A percentile compares a stretch with the other conserved stretches of the same genome.
Evolutionary conservation across 805 yeast species (phyloP).

Genomic region (Tetrapisispora fleetii): DNA sequence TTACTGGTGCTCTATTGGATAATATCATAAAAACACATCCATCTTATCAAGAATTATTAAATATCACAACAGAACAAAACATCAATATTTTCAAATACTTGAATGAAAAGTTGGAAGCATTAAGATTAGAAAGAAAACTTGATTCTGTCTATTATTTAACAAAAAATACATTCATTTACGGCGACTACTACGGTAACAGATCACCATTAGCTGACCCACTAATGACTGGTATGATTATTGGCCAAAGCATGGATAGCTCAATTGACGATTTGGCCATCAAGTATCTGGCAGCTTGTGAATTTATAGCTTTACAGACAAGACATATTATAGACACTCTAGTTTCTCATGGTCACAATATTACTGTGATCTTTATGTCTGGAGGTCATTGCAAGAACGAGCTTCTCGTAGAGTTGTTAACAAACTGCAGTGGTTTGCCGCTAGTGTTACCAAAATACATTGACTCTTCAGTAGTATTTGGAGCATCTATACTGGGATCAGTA

Average conservation of each 20-base stretch:
- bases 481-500: constrained; percentile 90
- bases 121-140: constrained; percentile 45
- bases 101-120: constrained; percentile 60
- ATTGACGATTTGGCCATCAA: constrained; percentile 75
- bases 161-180: constrained; percentile 81
- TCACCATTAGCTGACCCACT: constrained; percentile 94
- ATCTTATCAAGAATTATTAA: constrained; percentile 63
- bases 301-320: constrained; percentile 94
- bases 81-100: constrained; percentile 74
- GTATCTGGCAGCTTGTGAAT: constrained; percentile 91
- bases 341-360: constrained; percentile 64
- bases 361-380: constrained; percentile 80
- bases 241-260: constrained; percentile 84
- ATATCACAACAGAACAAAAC: constrained; percentile 56
- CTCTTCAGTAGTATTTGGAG: constrained; percentile 93
- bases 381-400: constrained; percentile 93
- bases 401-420: constrained; percentile 81
- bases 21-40: constrained; percentile 86
- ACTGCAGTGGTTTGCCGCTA: constrained; percentile 85
- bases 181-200: constrained; percentile 93
- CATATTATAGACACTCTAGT: constrained; percentile 87
- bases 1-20: constrained; percentile 90
- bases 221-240: constrained; percentile 88
- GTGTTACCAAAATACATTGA: constrained; percentile 91
- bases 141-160: constrained; percentile 75